Evolutionary conservation across 2,329 filamentous ascomycete genomes (phyloP).

Genomic region (Fusarium fracticaudum): DNA sequence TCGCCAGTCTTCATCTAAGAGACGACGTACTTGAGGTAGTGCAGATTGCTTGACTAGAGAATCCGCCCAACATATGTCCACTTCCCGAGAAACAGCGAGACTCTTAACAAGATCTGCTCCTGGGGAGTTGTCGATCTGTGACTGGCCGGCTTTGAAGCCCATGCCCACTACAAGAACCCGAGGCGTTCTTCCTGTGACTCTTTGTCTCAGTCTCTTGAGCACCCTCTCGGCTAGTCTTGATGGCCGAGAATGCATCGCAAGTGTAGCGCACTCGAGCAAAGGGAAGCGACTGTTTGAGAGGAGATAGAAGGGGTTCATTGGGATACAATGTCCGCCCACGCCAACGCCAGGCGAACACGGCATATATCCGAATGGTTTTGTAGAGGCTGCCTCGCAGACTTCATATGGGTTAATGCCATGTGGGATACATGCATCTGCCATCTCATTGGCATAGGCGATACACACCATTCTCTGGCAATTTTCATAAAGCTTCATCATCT

Average conservation of each 20-base stretch:
- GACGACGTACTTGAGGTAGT: conserved; percentile 49
- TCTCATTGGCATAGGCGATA: conserved; percentile 64
- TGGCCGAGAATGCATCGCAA: conserved; percentile 54
- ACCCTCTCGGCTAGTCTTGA: conserved; percentile 47
- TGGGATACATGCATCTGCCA: conserved; percentile 59
- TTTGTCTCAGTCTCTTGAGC: conserved; percentile 39
- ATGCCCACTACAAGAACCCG: conserved; percentile 55
- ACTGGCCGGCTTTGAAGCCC: conserved; percentile 60
- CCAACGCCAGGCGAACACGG: conserved; percentile 57
- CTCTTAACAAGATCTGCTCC: conserved; percentile 52
- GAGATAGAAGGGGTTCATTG: conserved; percentile 63
- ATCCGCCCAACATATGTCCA: conserved; percentile 54
- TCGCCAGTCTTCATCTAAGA: conserved; percentile 51
- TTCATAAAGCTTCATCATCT: conserved; percentile 66
- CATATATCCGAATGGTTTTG: conserved; percentile 63
- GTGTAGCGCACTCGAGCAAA: conserved; percentile 54
- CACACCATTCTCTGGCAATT: conserved; percentile 66
- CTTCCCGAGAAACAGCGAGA: conserved; percentile 47
- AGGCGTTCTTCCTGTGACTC: conserved; percentile 16
- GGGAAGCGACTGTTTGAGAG: conserved; percentile 58
- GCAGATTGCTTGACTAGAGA: conserved; percentile 52
- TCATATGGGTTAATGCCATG: conserved; percentile 60
- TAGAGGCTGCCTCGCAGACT: conserved; percentile 57
- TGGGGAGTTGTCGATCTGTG: conserved; percentile 56
- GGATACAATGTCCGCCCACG: conserved; percentile 65